phyloP scores from a whole-genome alignment of 768 basidiomycete species.

The Galerina marginata region DNA sequence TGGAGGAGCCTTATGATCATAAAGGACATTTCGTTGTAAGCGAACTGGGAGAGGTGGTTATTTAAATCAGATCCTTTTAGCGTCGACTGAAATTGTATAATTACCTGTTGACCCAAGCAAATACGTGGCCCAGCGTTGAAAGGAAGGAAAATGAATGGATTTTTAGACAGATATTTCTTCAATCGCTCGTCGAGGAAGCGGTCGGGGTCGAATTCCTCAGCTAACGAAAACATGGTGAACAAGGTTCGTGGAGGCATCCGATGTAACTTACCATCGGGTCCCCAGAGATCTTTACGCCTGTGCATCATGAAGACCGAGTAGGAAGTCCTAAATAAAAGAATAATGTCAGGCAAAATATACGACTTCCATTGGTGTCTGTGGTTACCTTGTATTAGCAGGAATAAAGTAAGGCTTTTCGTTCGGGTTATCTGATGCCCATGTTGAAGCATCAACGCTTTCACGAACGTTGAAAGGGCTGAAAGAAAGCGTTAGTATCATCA shows the following conservation, averaged over 20 bases:
- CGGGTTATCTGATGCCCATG: constrained; percentile 51
- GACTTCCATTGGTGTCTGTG: constrained; percentile 16
- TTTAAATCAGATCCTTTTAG: not conserved
- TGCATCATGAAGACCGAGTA: constrained; percentile 74
- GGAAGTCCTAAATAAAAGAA: constrained; percentile 32
- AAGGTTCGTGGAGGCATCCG: not conserved
- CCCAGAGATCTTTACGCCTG: constrained; percentile 69
- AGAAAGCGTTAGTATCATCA: not conserved
- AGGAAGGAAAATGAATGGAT: constrained; percentile 74
- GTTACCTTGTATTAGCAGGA: constrained; percentile 51
- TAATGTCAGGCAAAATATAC: not conserved
- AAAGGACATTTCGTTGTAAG: constrained; percentile 68
- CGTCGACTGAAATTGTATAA: not conserved
- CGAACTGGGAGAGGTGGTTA: constrained; percentile 41
- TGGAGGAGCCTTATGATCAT: constrained; percentile 69
- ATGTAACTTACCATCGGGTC: constrained; percentile 60
- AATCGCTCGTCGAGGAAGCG: constrained; percentile 71
- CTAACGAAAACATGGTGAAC: constrained; percentile 32
- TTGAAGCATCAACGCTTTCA: constrained; percentile 51
- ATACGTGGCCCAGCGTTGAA: constrained; percentile 68
- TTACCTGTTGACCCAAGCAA: constrained; percentile 64
- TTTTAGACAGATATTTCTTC: constrained; percentile 63
- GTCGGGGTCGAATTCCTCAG: constrained; percentile 72
- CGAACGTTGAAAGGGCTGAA: constrained; percentile 56
- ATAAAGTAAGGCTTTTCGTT: constrained; percentile 57